Percentiles rank a stretch among this genome's conserved stretches.
Conservation (phyloP, 2,329 filamentous ascomycete genomes). For the Dendryphion nanum region DNA sequence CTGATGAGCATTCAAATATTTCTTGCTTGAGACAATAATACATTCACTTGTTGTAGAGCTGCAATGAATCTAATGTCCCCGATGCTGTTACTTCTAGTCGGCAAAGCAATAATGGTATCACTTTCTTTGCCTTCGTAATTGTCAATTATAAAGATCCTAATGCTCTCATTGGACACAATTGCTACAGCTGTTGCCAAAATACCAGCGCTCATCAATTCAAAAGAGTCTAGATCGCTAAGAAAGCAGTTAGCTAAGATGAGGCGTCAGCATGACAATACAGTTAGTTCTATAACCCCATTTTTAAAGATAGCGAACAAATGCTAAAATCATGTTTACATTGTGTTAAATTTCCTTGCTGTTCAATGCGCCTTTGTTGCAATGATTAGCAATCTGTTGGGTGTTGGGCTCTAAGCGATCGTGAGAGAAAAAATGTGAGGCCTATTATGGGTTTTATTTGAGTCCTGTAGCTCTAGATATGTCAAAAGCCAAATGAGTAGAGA, state of each 20-base stretch:
- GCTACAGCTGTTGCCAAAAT: conserved; percentile 56
- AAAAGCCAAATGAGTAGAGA: conserved; percentile 57
- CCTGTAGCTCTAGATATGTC: conserved; percentile 62
- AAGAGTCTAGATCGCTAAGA: conserved; percentile 67
- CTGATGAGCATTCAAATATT: conserved; percentile 66
- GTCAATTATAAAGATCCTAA: conserved; percentile 70
- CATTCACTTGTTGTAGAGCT: conserved; percentile 66
- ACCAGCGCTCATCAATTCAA: conserved; percentile 63
- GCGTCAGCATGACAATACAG: conserved; percentile 67
- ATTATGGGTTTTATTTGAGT: conserved; percentile 51
- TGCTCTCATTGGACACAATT: conserved; percentile 49
- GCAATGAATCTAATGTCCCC: conserved; percentile 71
- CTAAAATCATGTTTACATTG: conserved; percentile 66
- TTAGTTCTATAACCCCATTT: conserved; percentile 69
- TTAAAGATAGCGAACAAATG: conserved; percentile 63
- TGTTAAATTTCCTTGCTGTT: conserved; percentile 62
- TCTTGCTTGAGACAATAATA: conserved; percentile 66
- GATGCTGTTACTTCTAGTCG: conserved; percentile 63
- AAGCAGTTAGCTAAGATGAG: conserved; percentile 70
- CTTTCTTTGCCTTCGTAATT: conserved; percentile 79
- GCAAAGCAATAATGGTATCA: conserved; percentile 66
- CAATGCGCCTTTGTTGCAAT: conserved; percentile 49
- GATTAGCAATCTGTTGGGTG: conserved; percentile 46
- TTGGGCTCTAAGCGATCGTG: conserved; percentile 57
- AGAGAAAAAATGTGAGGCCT: conserved; percentile 61